Evolutionary conservation across 106 monocot genomes (phyloP), one percentile per base, ranked within the genome.

Genomic region (Xerophyta viscosa): DNA sequence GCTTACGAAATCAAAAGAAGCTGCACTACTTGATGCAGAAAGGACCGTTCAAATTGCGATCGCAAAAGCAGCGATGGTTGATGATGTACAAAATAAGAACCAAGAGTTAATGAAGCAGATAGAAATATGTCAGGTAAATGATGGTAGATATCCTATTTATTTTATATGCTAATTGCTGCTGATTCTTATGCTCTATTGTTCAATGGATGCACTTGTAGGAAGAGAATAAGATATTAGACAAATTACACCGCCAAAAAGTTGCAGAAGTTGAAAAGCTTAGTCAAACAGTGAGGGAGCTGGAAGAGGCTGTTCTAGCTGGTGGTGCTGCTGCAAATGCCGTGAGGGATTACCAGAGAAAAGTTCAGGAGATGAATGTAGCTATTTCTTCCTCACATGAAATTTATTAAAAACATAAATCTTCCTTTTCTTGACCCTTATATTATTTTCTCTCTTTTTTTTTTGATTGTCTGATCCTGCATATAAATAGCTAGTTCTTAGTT

Each of bases 301-400:
- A 91, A 55, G 91, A 91, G 56, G 68, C 78, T 60, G 68, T 91
- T 72, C 85, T 86, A 53, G 77, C 81, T n/a, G 86, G 91, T 25
- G 91, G 77, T 66, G 81, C 85, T 33, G 75, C 78, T 50, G 86
- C 86, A 66, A 91, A 91, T 78, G 72, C 81, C 61, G 85, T 85
- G 18, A 71, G 91, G 6, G 91, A 91, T 71, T 91, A 91, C 60
- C 78, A 85, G 57, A 77, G 91, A 8, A 71, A 82, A 72, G 76
- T 82, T 52, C 52, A 31, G 41, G 74, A 75, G 43, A 45, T 84
- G 56, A 91, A 91, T 63, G 84, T 74, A 56, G 7, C 24, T 25
- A 17, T 18, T 33, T 6, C 7, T 31, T 26, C 12, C 6, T 1
- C 46, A n/a, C n/a, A n/a, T n/a, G n/a, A n/a, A n/a, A n/a, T n/a